Base-by-base conservation (phyloP, 257 asterid species). In the Solanum lignicaule region DNA sequence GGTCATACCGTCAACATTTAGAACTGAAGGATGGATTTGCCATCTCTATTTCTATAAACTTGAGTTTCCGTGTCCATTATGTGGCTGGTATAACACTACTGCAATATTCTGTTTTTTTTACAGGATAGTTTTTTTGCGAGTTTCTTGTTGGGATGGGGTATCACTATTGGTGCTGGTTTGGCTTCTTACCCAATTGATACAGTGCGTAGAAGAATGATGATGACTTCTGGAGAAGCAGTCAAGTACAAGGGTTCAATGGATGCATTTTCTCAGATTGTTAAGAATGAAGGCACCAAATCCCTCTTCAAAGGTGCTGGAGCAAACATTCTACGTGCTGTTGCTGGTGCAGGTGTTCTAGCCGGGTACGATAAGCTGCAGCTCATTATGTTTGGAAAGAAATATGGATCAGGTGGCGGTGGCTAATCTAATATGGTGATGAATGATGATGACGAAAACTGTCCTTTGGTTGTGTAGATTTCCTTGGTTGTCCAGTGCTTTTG, bases 241-340 rank as follows among this genome's bases (percentile, higher is more conserved):
- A 95, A 95, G 87, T 95, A 94, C 85, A 92, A 87, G 85, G 91
- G 93, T 91, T 93, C 98, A 25, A 7, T 91, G 32, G 94, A 95
- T 75, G 98, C 98, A 3, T 94, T 95, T 86, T 27, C 90, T 6
- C 94, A 92, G 91, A 95, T 95, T 32, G 74, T 94, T 32, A 92
- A 92, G 92, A 93, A 91, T 38, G 98, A 95, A 92, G 98, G 98
- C 18, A 2, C 89, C 1, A 90, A 91, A 81, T 95, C 98, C 1
- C 96, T 95, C 36, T 95, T 94, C 85, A 95, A 95, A 90, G 98
- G 98, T 27, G 98, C 95, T 69, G 98, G 98, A 83, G 98, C 98
- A 84, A 95, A 95, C 86, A 93, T 94, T 72, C 88, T 95, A 14
- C 93, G 98, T 87, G 97, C 97, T 74, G 95, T 95, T 83, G 96